Conservation (phyloP, 129 eudicot genomes). For the Deinandra increscens region DNA sequence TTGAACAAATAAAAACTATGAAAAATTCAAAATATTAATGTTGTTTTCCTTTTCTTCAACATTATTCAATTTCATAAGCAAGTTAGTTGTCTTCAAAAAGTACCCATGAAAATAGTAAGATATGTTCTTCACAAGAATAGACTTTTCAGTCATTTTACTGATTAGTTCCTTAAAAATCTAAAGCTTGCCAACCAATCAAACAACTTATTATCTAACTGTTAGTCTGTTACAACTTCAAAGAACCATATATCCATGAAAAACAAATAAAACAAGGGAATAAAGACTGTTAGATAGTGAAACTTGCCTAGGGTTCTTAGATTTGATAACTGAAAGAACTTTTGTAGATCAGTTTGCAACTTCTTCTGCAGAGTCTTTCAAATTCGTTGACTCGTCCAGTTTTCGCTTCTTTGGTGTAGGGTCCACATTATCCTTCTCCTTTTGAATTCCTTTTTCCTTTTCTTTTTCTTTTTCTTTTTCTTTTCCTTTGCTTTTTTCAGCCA, state of each 20-base stretch:
- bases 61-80: too few species aligned
- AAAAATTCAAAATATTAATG: too few species aligned
- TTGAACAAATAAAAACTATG: too few species aligned
- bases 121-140: not conserved
- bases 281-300: constrained; percentile 17
- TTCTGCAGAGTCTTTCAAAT: constrained; percentile 37
- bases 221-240: not conserved
- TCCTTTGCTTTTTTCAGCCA: constrained; percentile 38
- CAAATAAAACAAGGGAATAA: not conserved
- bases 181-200: not conserved
- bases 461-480: too few species aligned
- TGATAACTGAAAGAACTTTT: not conserved
- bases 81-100: not conserved
- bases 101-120: not conserved
- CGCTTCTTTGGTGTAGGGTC: constrained; percentile 48
- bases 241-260: not conserved
- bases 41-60: too few species aligned
- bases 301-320: constrained; percentile 24
- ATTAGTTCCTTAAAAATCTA: not conserved
- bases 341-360: constrained; percentile 37
- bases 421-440: constrained; percentile 33
- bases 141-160: not conserved
- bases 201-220: not conserved
- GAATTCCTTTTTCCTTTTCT: constrained; percentile 40
- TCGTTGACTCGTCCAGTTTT: constrained; percentile 30